Evolutionary conservation across 1,284 basidiomycete species (phyloP).

Genomic region (Cutaneotrichosporon cavernicola): DNA sequence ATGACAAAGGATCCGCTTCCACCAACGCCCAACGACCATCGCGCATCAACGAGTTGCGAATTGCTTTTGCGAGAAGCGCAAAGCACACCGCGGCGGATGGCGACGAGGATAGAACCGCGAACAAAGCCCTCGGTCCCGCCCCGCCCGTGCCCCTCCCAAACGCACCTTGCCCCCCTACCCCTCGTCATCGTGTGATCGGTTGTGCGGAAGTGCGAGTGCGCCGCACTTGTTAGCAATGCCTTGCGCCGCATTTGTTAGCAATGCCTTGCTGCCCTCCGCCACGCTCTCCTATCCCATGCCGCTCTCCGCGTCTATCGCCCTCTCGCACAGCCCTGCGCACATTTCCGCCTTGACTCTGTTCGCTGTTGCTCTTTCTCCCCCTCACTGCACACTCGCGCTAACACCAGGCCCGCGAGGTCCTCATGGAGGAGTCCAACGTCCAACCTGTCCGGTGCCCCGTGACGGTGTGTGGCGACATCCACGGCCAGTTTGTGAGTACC

Average conservation of each 20-base stretch:
- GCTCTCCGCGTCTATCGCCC: neutral
- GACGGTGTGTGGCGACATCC: slow-evolving; percentile 96
- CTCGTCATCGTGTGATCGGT: neutral
- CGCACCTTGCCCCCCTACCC: neutral
- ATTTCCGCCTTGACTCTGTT: neutral
- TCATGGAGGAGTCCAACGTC: slow-evolving; percentile 97
- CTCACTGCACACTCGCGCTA: neutral
- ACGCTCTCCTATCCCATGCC: neutral
- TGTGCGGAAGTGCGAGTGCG: neutral
- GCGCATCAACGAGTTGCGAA: too few species aligned
- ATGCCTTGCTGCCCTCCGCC: neutral
- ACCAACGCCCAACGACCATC: neutral
- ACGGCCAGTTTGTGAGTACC: slow-evolving; percentile 94
- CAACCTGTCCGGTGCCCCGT: slow-evolving; percentile 97
- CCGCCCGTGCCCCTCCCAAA: slow-evolving; percentile 1
- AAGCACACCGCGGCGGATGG: neutral
- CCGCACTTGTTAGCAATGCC: neutral
- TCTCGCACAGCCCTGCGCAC: neutral
- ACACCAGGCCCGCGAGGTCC: slow-evolving; percentile 84
- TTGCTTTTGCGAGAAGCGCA: too few species aligned
- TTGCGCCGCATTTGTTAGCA: neutral
- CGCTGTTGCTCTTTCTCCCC: neutral
- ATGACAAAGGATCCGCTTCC: neutral
- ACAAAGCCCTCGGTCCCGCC: neutral
- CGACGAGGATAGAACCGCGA: neutral